Percentiles rank a stretch among this genome's conserved stretches.
Conservation (phyloP, 2,329 filamentous ascomycete genomes). For the Fusarium graminum region DNA sequence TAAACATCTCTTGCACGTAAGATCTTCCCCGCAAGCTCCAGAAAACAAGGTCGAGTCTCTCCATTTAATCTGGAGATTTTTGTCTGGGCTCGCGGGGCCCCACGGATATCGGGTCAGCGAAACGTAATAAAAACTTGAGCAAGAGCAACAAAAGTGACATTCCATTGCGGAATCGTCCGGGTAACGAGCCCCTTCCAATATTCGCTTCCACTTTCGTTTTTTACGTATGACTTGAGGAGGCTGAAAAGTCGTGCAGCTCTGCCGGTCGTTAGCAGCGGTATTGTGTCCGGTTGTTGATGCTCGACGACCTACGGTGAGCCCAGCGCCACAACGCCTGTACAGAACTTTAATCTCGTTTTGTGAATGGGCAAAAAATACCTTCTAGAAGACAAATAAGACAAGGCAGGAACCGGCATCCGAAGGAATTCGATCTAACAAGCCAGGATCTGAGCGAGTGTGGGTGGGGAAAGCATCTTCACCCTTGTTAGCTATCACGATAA, state of each 20-base stretch:
- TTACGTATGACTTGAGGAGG: not conserved
- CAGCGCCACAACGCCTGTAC: constrained; percentile 27
- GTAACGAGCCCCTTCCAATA: constrained; percentile 5
- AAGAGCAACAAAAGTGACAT: constrained; percentile 19
- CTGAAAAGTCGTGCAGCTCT: constrained; percentile 5
- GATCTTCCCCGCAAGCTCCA: constrained; percentile 41
- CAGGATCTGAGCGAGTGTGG: constrained; percentile 15
- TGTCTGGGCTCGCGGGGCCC: constrained; percentile 45
- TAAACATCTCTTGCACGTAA: constrained; percentile 4
- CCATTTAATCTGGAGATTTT: constrained; percentile 28
- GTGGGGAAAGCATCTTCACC: constrained; percentile 25
- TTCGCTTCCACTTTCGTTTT: not conserved
- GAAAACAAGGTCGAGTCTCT: constrained; percentile 38
- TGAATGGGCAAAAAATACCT: constrained; percentile 29
- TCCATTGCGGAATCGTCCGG: constrained; percentile 24
- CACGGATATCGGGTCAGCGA: constrained; percentile 40
- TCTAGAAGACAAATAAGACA: constrained; percentile 32
- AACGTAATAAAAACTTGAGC: constrained; percentile 46
- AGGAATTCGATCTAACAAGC: constrained; percentile 6
- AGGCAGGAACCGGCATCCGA: constrained; percentile 20
- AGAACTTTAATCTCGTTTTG: constrained; percentile 3
- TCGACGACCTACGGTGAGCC: constrained; percentile 21
- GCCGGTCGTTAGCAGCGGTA: constrained; percentile 16
- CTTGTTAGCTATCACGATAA: constrained; percentile 29
- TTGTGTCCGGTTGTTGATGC: constrained; percentile 6